Base-by-base conservation (phyloP, 2,329 filamentous ascomycete genomes). In the Dactylonectria macrodidyma region DNA sequence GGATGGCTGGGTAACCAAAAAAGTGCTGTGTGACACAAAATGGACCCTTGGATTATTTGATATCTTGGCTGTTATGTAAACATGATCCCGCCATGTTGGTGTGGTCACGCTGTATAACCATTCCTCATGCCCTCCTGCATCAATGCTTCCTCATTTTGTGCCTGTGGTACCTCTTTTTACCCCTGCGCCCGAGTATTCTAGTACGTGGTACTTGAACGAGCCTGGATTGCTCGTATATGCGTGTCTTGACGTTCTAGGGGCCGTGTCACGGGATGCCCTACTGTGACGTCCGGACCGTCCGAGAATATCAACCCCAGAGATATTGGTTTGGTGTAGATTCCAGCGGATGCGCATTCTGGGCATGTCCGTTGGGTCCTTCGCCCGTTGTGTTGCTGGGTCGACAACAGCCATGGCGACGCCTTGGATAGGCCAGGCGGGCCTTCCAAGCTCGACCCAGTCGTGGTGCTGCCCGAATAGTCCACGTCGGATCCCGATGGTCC, bases 211-310 rank as follows among this genome's bases (percentile, higher is more conserved):
- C 6, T 22, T 19, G n/a, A 22, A 9, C 30, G 36, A n/a, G 30
- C 33, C 34, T 36, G 33, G 51, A 8, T 12, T 36, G 51, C 51
- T 54, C 51, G 51, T 54, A 54, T 36, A 54, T 54, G 51, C 51
- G 36, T 22, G 22, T 33, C 36, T 54, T n/a, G 51, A 19, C 33
- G 33, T 9, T 33, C 5, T 54, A 12, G 33, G n/a, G 51, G 51
- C 30, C n/a, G 11, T 38, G 30, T 12, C n/a, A 34, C 30, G n/a
- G 36, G 6, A 11, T 30, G 14, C 10, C n/a, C 22, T 24, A 4
- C 5, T 54, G 30, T 36, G 51, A 30, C 22, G 51, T 11, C 19
- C 22, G 19, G 30, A 22, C 22, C 30, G n/a, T 34, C 33, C 51
- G 19, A 36, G 33, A 34, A 11, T 19, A 8, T 24, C 51, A 12